These are phyloP conservation scores for Neoarthrinium moseri DNA, from an alignment of 2,329 filamentous ascomycete species.

Conservation along the genomic window DNA sequence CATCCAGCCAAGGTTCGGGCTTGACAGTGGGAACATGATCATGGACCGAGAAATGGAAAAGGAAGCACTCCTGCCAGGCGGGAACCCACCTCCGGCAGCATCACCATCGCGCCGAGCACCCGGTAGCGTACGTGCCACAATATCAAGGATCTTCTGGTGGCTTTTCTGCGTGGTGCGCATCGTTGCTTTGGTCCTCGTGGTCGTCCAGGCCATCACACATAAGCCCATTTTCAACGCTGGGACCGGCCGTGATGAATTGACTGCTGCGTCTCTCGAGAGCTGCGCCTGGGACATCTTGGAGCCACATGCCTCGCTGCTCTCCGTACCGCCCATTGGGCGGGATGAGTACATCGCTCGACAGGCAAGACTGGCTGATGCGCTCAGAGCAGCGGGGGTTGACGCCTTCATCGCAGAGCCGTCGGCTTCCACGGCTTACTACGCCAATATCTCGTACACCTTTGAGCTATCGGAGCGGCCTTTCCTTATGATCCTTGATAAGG, in stretches of 20 bases:
- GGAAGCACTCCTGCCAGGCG: too few species aligned
- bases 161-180: too few species aligned
- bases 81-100: too few species aligned
- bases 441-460: constrained; percentile 21
- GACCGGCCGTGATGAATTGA: not conserved
- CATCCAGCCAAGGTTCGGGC: too few species aligned
- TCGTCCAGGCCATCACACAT: too few species aligned
- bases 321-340: constrained; percentile 22
- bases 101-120: too few species aligned
- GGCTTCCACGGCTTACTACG: constrained; percentile 21
- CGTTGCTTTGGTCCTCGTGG: not conserved
- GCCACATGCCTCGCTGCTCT: constrained; percentile 19
- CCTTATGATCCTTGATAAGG: constrained; percentile 21
- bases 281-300: constrained; percentile 25
- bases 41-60: too few species aligned
- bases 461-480: constrained; percentile 27
- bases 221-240: not conserved
- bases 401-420: constrained; percentile 29
- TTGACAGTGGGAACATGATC: too few species aligned
- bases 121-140: too few species aligned
- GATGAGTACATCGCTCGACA: constrained; percentile 26
- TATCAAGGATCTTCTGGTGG: too few species aligned
- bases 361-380: constrained; percentile 17
- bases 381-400: constrained; percentile 21
- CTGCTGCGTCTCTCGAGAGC: constrained; percentile 14